Conservation (phyloP, 345 rosid genomes). For the Syzygium aromaticum region DNA sequence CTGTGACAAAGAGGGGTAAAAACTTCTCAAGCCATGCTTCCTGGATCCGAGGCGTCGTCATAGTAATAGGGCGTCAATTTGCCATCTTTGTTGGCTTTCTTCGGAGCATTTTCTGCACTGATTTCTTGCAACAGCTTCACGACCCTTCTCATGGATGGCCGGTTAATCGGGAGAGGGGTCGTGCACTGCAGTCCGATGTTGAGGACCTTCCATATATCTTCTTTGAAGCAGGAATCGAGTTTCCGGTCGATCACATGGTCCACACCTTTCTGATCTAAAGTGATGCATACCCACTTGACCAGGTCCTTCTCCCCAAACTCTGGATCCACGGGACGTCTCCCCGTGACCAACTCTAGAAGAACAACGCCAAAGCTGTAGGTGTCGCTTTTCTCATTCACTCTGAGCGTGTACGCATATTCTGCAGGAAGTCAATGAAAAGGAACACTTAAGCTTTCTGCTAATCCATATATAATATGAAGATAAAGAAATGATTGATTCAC, state of each 20-base stretch:
- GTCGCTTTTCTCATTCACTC: constrained; percentile 99
- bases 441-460: not conserved
- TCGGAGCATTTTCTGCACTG: constrained; percentile 27
- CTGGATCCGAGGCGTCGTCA: constrained; percentile 74
- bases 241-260: constrained; percentile 78
- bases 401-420: constrained; percentile 95
- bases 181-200: constrained; percentile 88
- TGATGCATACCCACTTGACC: constrained; percentile 89
- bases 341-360: constrained; percentile 80
- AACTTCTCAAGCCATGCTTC: constrained; percentile 57
- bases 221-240: constrained; percentile 73
- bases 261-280: constrained; percentile 66
- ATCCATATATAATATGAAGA: not conserved
- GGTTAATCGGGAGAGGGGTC: constrained; percentile 80
- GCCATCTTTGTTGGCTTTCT: constrained; percentile 49
- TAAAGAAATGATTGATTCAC: not conserved
- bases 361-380: constrained; percentile 98
- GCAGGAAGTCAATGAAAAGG: constrained; percentile 10
- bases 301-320: constrained; percentile 91
- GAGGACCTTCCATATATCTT: constrained; percentile 77
- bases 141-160: constrained; percentile 94
- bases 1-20: not conserved
- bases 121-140: constrained; percentile 85
- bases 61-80: constrained; percentile 83
- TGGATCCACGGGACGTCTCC: constrained; percentile 70